Percentiles rank a stretch among this genome's conserved stretches.
Conservation (phyloP, 2,329 filamentous ascomycete genomes). For the Teratosphaeria epicoccoides region DNA sequence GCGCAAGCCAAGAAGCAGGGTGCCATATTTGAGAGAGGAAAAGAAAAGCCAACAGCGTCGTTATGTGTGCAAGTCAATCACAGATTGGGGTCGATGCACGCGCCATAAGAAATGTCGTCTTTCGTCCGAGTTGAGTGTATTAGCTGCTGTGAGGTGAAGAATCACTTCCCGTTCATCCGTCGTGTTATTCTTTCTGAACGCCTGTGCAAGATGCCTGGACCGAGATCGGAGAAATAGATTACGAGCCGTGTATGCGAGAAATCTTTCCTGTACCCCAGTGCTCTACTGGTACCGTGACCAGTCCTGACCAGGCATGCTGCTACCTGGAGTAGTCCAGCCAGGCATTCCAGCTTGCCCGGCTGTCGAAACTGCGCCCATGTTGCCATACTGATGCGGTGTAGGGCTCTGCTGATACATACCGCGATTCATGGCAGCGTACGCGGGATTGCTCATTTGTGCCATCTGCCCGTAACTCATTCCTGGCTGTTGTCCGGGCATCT, state of each 20-base stretch:
- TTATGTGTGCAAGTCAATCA: neutral
- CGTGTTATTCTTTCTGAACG: neutral
- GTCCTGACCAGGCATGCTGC: slow-evolving; percentile 23
- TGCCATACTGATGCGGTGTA: slow-evolving; percentile 30
- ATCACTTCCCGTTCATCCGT: neutral
- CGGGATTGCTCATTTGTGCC: slow-evolving; percentile 33
- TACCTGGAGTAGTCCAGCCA: slow-evolving; percentile 37
- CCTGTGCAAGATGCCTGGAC: neutral
- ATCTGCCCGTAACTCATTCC: slow-evolving; percentile 38
- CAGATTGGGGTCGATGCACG: neutral
- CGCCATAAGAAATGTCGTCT: neutral
- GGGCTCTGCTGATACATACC: slow-evolving; percentile 41
- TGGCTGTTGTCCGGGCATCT: slow-evolving; percentile 34
- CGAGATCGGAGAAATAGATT: neutral
- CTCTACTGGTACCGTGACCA: slow-evolving; percentile 10
- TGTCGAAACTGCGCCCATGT: slow-evolving; percentile 21
- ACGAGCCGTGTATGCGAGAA: neutral
- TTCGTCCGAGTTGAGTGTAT: neutral
- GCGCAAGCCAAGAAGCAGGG: neutral
- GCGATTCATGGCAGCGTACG: slow-evolving; percentile 37
- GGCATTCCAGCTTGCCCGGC: slow-evolving; percentile 43
- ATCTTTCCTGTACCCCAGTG: neutral
- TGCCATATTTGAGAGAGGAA: neutral
- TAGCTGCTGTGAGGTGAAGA: neutral
- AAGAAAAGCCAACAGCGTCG: neutral